These are phyloP conservation scores for Amniculicola lignicola DNA, from an alignment of 495 filamentous ascomycete species.

Conservation along the genomic window DNA sequence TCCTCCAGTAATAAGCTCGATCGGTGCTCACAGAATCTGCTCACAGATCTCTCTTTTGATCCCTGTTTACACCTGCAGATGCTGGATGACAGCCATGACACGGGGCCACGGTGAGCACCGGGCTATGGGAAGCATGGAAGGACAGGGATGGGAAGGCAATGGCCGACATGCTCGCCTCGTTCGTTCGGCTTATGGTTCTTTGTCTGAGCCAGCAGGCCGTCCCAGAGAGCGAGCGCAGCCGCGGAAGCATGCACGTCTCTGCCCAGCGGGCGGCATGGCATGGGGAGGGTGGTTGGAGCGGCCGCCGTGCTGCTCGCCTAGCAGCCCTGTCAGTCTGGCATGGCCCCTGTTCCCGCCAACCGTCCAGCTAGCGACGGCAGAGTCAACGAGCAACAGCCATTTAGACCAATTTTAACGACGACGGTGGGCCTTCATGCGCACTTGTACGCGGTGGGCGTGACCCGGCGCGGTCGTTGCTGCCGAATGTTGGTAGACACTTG, in stretches of 20 bases:
- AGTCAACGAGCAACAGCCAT: too few relatives aligned
- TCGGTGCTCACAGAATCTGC: conserved; percentile 27
- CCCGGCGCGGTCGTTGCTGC: too few relatives aligned
- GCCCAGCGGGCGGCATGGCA: conserved; percentile 4
- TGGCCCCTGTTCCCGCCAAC: background rate
- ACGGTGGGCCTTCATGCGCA: too few relatives aligned
- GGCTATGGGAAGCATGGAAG: conserved; percentile 31
- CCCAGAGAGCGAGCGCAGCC: conserved; percentile 19
- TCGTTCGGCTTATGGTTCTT: conserved; percentile 39
- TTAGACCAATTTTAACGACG: too few relatives aligned
- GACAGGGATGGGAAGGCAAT: conserved; percentile 21
- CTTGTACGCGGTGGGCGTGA: too few relatives aligned
- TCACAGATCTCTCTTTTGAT: conserved; percentile 33
- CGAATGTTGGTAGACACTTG: too few relatives aligned
- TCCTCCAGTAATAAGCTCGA: conserved; percentile 36
- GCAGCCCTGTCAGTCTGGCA: conserved; percentile 7
- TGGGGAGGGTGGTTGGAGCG: background rate
- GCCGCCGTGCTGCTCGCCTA: conserved; percentile 1
- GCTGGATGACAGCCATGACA: conserved; percentile 36
- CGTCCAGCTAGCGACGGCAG: background rate
- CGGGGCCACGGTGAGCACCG: conserved; percentile 24
- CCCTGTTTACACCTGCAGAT: conserved; percentile 32
- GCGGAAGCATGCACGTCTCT: conserved; percentile 25
- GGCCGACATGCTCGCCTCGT: conserved; percentile 28
- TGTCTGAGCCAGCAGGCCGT: conserved; percentile 10